Percentiles rank a stretch among this genome's conserved stretches.
Evolutionary conservation across 805 yeast genomes (phyloP).

Genomic region (Kodamaea restingae): DNA sequence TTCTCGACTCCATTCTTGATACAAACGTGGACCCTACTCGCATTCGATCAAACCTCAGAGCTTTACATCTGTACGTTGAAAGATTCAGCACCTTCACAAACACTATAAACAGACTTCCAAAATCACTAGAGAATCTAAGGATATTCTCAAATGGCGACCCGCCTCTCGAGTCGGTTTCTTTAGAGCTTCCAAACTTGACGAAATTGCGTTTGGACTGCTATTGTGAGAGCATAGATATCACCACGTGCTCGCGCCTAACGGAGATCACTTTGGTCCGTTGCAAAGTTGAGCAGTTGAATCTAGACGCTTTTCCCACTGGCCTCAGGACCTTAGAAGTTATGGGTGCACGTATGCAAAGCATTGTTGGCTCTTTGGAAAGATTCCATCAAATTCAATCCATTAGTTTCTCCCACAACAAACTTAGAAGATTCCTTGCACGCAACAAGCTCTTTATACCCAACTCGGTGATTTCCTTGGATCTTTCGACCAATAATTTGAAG

Average conservation of each 20-base stretch:
- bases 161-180: not conserved
- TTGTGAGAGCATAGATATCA: not conserved
- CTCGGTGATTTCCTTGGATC: not conserved
- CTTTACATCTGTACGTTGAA: no score
- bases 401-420: not conserved
- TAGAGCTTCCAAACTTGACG: not conserved
- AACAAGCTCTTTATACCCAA: not conserved
- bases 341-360: not conserved
- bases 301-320: not conserved
- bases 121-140: not conserved
- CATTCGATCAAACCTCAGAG: no score
- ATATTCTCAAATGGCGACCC: not conserved
- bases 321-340: not conserved
- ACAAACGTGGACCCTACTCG: no score
- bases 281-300: not conserved
- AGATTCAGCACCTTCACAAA: not conserved
- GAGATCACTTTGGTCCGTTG: not conserved
- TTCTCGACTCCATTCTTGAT: no score
- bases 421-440: not conserved
- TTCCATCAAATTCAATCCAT: not conserved
- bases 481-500: not conserved
- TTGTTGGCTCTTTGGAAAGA: not conserved
- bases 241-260: no score
- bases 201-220: not conserved
- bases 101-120: not conserved